Base-by-base conservation (phyloP, 2,329 filamentous ascomycete genomes). In the Sarocladium oryzae region DNA sequence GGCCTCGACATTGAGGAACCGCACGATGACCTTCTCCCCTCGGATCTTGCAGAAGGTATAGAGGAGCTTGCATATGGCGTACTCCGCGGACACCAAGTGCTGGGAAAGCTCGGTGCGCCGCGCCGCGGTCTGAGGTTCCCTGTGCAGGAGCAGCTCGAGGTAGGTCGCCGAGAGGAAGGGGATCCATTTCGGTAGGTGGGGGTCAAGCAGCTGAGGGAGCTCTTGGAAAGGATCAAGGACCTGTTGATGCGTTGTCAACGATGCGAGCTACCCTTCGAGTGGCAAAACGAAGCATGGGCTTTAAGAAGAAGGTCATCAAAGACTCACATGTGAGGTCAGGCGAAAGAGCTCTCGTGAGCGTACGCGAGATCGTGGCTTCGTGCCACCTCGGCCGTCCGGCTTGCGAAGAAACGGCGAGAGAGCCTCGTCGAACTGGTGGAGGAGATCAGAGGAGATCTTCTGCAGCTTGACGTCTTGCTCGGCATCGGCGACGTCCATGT, bases 21-120 rank as follows among this genome's bases (percentile, higher is more conserved):
- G 82, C 50, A 90, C 84, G 58, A 99, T 85, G 49, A 99, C 86
- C 67, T 97, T 97, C 64, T 93, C 85, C 21, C 93, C 92, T 50
- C 93, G 82, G 49, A 97, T 86, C 69, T 99, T 99, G 76, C 90
- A 96, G 54, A 99, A 86, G 0, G 85, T 86, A 64, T 97, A 97
- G 32, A 99, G 68, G 2, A 97, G 74, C 55, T 79, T 81, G 65
- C 86, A 89, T 51, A 95, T 83, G 4, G 89, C 90, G 54, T 79
- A 76, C 21, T 85, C 78, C 0, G 89, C 69, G 1, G 84, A 77
- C 20, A 74, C 68, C 13, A 82, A 60, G 9, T 79, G 65, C 51
- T 73, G 61, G 63, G 58, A 43, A 26, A 23, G 4, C 9, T 43
- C 40, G 23, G 21, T 48, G 51, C 48, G 66, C 16, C 28, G 51